Percentiles rank a stretch among this genome's conserved stretches.
phyloP scores from a whole-genome alignment of 2,329 filamentous ascomycete species.

The Aspergillus ruber region DNA sequence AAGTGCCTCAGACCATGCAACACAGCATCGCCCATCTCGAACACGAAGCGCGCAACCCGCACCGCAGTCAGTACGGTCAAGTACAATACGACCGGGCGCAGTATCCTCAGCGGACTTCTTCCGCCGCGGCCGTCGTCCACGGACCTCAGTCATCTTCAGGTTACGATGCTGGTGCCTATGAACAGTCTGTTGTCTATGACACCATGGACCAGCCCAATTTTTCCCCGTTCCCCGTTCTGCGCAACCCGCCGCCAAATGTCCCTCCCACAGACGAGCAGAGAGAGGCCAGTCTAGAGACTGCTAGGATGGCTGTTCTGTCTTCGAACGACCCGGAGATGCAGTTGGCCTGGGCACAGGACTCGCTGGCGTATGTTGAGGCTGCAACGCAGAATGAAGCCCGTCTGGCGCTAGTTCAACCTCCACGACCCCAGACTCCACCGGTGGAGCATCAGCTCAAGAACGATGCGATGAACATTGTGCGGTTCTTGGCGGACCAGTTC shows the following conservation, averaged over 20 bases:
- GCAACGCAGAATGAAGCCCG: conserved; percentile 69
- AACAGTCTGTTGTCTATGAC: conserved; percentile 46
- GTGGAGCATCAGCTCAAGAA: conserved; percentile 81
- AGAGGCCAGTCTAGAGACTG: conserved; percentile 80
- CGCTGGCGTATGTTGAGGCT: conserved; percentile 80
- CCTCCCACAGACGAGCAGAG: conserved; percentile 92
- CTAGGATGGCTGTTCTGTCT: conserved; percentile 74
- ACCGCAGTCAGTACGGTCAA: conserved; percentile 35
- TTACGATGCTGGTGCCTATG: conserved; percentile 39
- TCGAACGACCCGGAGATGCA: conserved; percentile 96
- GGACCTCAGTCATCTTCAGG: conserved; percentile 19
- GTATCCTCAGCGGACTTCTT: conserved; percentile 33
- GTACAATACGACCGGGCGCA: conserved; percentile 27
- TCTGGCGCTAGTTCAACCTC: conserved; percentile 51
- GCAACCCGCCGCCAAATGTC: conserved; percentile 73
- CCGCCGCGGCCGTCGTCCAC: conserved; percentile 21
- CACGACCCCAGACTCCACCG: conserved; percentile 70
- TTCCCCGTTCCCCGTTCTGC: conserved; percentile 84
- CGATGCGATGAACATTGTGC: conserved; percentile 87
- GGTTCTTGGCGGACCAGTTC: conserved; percentile 80
- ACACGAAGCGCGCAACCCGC: conserved; percentile 57
- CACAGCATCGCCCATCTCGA: conserved; percentile 88
- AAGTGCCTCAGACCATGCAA: conserved; percentile 95
- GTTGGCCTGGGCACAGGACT: conserved; percentile 91
- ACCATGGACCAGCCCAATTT: conserved; percentile 63